Evolutionary conservation across 495 filamentous ascomycete species (phyloP), one percentile per base, ranked within the genome.

Genomic region (Rusavskia elegans): DNA sequence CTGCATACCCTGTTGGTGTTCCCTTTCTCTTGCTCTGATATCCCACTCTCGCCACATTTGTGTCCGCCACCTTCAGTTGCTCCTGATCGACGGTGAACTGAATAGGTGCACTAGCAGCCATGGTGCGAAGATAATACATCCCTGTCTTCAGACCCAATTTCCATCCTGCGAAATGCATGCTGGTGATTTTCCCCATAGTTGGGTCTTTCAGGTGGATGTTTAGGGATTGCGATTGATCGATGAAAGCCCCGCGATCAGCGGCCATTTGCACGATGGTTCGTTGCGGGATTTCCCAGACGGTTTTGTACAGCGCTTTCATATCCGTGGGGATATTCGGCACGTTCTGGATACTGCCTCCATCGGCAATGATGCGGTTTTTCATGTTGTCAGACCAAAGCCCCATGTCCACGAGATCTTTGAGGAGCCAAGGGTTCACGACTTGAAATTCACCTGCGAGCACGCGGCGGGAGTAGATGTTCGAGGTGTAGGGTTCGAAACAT

Each of bases 201-300:
- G 92, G 92, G 59, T 98, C 90, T 71, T 89, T 94, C 77, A 98
- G 84, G 73, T 98, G 92, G 59, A 98, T 98, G 75, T 98, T 98
- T 59, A 98, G 79, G 16, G 90, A 96, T 68, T 98, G 92, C 30
- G 88, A 95, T 74, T 98, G 92, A 62, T 98, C 92, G 65, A 98
- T 95, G 73, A 85, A 98, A 35, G 92, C 92, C 66, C 92, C 92
- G 65, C 92, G 89, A 66, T 98, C 92, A 48, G 92, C 92, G 50
- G 92, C 88, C 90, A 98, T 96, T 72, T 96, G 84, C 37, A 98
- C 77, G 58, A 98, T 87, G 32, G 78, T 85, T 52, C 86, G 85
- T 72, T 98, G 92, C n/a, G 86, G 90, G 58, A 98, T 95, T 64
- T 98, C 92, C 92, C 92, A 98, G 17, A 98, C 92, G 21, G 92